A percentile compares a stretch with the other conserved stretches of the same genome.
Evolutionary conservation across 371 early-diverging fungal species (phyloP).

Genomic region (Mucor racemosus): DNA sequence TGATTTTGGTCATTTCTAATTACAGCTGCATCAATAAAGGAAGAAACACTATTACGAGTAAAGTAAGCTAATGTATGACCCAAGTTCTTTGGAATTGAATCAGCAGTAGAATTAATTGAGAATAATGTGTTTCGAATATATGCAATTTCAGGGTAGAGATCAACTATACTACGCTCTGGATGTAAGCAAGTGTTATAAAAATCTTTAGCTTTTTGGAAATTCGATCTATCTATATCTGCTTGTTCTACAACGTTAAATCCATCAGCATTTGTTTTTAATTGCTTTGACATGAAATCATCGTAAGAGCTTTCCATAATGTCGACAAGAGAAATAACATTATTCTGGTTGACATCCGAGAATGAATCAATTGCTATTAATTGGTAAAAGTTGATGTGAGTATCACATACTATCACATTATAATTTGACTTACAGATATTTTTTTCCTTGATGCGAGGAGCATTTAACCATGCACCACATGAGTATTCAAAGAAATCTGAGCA

Average conservation of each 20-base stretch:
- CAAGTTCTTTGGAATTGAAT: not conserved
- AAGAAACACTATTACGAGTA: not conserved
- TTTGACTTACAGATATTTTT: slow-evolving; percentile 11
- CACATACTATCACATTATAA: too few species aligned
- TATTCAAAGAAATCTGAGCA: slow-evolving; percentile 53
- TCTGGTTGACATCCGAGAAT: not conserved
- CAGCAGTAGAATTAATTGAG: not conserved
- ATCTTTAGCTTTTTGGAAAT: slow-evolving; percentile 46
- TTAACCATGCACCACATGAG: slow-evolving; percentile 39
- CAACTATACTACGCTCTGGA: slow-evolving; percentile 42
- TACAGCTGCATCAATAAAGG: not conserved
- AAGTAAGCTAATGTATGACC: not conserved
- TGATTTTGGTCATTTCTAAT: not conserved
- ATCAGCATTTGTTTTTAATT: slow-evolving; percentile 4
- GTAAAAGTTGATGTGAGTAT: not conserved
- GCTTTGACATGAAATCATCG: slow-evolving; percentile 12
- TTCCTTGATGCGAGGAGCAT: slow-evolving; percentile 41
- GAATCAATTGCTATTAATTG: not conserved
- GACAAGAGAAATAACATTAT: not conserved
- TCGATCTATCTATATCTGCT: slow-evolving; percentile 33
- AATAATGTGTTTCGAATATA: slow-evolving; percentile 8
- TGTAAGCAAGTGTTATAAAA: slow-evolving; percentile 56
- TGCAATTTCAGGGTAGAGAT: slow-evolving; percentile 31
- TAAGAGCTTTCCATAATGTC: slow-evolving; percentile 26
- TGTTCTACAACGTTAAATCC: slow-evolving; percentile 16